Evolutionary conservation across 2,329 filamentous ascomycete species (phyloP).

Genomic region (Aspergillus fumigatus): DNA sequence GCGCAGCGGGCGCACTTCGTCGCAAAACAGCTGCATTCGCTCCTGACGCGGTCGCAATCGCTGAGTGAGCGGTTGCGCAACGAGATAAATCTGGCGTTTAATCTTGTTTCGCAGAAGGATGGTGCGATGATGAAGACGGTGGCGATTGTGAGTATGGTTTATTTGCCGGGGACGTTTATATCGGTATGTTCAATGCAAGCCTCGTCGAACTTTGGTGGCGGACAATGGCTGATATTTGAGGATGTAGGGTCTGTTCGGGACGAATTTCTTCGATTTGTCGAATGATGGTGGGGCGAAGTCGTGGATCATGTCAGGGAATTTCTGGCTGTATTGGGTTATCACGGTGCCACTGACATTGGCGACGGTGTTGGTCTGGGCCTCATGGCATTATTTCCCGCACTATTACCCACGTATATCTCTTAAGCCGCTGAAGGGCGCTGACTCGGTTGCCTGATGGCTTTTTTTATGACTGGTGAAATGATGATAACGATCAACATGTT

Average conservation of each 20-base stretch:
- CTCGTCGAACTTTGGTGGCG: background rate
- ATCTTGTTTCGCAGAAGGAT: slow-evolving; percentile 30
- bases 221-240: background rate
- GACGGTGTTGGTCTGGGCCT: slow-evolving; percentile 22
- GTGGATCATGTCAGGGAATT: slow-evolving; percentile 21
- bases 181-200: slow-evolving; percentile 16
- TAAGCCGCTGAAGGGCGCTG: background rate
- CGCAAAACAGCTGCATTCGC: slow-evolving; percentile 23
- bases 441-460: background rate
- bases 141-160: slow-evolving; percentile 23
- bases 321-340: slow-evolving; percentile 32
- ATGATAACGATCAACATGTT: background rate
- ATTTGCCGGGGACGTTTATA: slow-evolving; percentile 28
- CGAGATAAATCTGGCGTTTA: slow-evolving; percentile 33
- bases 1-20: slow-evolving; percentile 15
- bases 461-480: background rate
- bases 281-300: slow-evolving; percentile 11
- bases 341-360: slow-evolving; percentile 24
- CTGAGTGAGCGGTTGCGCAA: slow-evolving; percentile 28
- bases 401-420: background rate
- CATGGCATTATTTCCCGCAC: slow-evolving; percentile 14
- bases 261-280: slow-evolving; percentile 30
- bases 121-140: slow-evolving; percentile 29
- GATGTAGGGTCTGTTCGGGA: slow-evolving; percentile 30
- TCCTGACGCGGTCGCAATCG: slow-evolving; percentile 22